These are phyloP conservation scores for Solanum sejunctum DNA, from an alignment of 257 asterid genomes.

Conservation along the genomic window DNA sequence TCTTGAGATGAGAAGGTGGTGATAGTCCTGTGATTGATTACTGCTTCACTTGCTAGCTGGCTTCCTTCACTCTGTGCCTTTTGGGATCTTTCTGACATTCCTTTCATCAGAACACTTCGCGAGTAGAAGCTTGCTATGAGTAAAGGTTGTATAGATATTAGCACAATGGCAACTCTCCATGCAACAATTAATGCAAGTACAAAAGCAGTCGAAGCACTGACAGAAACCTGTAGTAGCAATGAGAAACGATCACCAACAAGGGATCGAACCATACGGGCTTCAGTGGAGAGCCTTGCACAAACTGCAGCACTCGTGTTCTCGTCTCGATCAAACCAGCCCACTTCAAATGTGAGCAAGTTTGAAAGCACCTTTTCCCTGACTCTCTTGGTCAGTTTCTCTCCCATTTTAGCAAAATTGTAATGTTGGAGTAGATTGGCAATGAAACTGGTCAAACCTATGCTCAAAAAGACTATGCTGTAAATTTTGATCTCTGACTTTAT, in stretches of 20 bases:
- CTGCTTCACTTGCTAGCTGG: conserved; percentile 73
- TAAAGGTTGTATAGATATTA: conserved; percentile 57
- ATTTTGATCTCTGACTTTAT: conserved; percentile 28
- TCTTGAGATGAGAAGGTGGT: conserved; percentile 64
- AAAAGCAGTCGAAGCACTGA: conserved; percentile 44
- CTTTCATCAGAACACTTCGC: conserved; percentile 39
- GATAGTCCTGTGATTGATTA: conserved; percentile 55
- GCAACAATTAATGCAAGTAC: conserved; percentile 35
- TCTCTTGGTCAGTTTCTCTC: conserved; percentile 51
- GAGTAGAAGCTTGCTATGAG: conserved; percentile 48
- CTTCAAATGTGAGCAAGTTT: conserved; percentile 46
- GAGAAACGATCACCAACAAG: conserved; percentile 62
- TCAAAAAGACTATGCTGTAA: conserved; percentile 25
- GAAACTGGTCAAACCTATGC: conserved; percentile 34
- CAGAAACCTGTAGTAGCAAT: conserved; percentile 41
- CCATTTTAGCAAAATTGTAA: conserved; percentile 57
- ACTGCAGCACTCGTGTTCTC: conserved; percentile 48
- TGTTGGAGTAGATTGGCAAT: conserved; percentile 54
- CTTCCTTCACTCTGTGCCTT: conserved; percentile 62
- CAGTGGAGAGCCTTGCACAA: conserved; percentile 46
- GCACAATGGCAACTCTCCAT: conserved; percentile 64
- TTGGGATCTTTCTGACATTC: conserved; percentile 39
- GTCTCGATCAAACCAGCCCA: conserved; percentile 65
- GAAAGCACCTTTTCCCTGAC: conserved; percentile 39
- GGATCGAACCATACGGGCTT: conserved; percentile 44